A percentile compares a stretch with the other conserved stretches of the same genome.
Evolutionary conservation across 2,329 filamentous ascomycete genomes (phyloP).

Genomic region (Fusarium nelsonii): DNA sequence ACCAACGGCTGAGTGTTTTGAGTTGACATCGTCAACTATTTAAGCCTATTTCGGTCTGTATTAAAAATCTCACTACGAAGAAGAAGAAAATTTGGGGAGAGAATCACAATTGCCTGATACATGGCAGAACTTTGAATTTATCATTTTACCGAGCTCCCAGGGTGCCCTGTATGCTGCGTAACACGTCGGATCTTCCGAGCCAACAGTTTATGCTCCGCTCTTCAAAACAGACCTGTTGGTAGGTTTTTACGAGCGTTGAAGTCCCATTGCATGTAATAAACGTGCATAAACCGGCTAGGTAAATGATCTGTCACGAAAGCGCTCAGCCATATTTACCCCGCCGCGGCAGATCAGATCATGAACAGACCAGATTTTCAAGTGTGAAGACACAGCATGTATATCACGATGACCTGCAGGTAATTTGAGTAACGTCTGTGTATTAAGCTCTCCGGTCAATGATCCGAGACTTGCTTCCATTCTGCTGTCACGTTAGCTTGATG

Average conservation of each 20-base stretch:
- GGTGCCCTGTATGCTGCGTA: background rate
- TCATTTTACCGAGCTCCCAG: background rate
- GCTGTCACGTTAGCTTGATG: background rate
- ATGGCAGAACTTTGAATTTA: background rate
- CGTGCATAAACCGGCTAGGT: background rate
- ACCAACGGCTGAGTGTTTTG: conserved; percentile 4
- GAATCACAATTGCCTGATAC: background rate
- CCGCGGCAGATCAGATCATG: background rate
- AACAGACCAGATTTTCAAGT: background rate
- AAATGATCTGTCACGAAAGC: background rate
- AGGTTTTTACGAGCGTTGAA: background rate
- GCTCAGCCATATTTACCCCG: background rate
- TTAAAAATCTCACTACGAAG: rapidly evolving
- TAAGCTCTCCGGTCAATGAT: background rate
- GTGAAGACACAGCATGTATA: too few relatives aligned
- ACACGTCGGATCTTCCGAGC: conserved; percentile 8
- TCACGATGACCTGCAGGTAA: too few relatives aligned
- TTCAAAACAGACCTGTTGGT: background rate
- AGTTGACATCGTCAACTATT: background rate
- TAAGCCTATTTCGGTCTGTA: rapidly evolving
- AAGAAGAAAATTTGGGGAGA: background rate
- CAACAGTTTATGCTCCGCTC: background rate
- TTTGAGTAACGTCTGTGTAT: too few relatives aligned
- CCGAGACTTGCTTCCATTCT: background rate
- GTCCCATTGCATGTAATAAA: background rate